Evolutionary conservation across 1,284 basidiomycete species (phyloP).

Genomic region (Cutaneotrichosporon cutaneum): DNA sequence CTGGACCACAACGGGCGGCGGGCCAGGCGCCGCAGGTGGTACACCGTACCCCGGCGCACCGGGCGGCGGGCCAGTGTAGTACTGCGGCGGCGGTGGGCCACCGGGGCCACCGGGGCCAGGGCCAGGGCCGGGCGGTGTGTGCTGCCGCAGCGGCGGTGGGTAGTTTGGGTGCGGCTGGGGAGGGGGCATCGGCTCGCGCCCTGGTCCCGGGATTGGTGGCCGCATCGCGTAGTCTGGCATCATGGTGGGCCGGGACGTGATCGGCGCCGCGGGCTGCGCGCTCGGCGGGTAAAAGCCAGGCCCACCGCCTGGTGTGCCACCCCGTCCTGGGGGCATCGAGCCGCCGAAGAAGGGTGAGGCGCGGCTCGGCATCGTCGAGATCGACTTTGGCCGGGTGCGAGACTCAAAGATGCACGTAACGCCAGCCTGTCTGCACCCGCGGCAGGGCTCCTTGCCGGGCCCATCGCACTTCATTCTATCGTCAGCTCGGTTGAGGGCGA

Average conservation of each 20-base stretch:
- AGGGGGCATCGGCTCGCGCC: slow-evolving; percentile 43
- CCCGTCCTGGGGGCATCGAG: slow-evolving; percentile 27
- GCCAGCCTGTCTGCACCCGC: slow-evolving; percentile 48
- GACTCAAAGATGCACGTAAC: slow-evolving; percentile 48
- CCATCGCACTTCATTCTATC: slow-evolving; percentile 52
- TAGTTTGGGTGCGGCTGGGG: slow-evolving; percentile 26
- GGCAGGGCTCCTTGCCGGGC: slow-evolving; percentile 43
- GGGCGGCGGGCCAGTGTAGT: slow-evolving; percentile 16
- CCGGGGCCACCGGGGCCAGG: slow-evolving; percentile 7
- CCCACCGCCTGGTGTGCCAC: slow-evolving; percentile 26
- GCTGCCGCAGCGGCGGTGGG: slow-evolving; percentile 19
- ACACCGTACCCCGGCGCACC: slow-evolving; percentile 15
- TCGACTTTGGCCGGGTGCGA: slow-evolving; percentile 46
- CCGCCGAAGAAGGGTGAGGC: slow-evolving; percentile 38
- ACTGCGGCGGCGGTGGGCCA: slow-evolving; percentile 9
- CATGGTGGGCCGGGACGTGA: slow-evolving; percentile 35
- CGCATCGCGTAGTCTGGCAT: slow-evolving; percentile 35
- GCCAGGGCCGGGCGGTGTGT: slow-evolving; percentile 16
- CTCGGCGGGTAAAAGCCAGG: slow-evolving; percentile 38
- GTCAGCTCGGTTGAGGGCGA: slow-evolving; percentile 13
- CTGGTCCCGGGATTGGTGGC: slow-evolving; percentile 14
- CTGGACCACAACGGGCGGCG: slow-evolving; percentile 5
- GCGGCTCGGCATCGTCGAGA: slow-evolving; percentile 38
- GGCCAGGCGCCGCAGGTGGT: background rate
- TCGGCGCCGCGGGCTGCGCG: slow-evolving; percentile 38